Base-by-base conservation (phyloP, 2,329 filamentous ascomycete species). In the Pseudomassariella vexata region DNA sequence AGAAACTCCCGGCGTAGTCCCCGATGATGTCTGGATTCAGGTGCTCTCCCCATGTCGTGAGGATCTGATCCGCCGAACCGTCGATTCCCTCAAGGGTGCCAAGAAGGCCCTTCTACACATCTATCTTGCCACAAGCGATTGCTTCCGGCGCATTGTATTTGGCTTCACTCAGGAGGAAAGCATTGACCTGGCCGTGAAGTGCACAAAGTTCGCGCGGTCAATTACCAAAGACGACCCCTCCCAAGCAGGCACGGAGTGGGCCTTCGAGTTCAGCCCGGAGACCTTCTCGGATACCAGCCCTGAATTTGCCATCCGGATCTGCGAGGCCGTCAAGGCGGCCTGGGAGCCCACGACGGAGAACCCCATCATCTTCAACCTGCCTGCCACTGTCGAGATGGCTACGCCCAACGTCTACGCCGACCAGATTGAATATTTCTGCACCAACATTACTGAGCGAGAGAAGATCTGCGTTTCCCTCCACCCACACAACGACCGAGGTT, bases 401-500 rank as follows among this genome's bases (percentile, higher is more conserved):
- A 95, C 92, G 1, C 89, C 89, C 20, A 98, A 98, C 56, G 76
- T 95, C 28, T 98, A 92, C 56, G 92, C 92, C 30, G 92, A 98
- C 54, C 84, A 94, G 64, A 85, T 98, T 41, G 92, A 98, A 58
- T 94, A 86, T 64, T 98, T 98, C 62, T 94, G 87, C 66, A 76
- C 71, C 32, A 73, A 90, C 55, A 88, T 96, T 53, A 73, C 73
- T 0, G 84, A 95, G 59, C 73, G 89, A 32, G 82, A 95, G 50
- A 92, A 88, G 65, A 73, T 95, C 30, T 85, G 81, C 49, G 84
- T 96, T 7, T 94, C 85, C 39, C 73, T 96, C 33, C 92, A 96
- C 57, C 85, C 87, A 7, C 90, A 98, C 63, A 96, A 96, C 54
- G 92, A 96, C 58, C 75, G 92, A 41, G 90, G 90, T 15, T 94